Conservation (phyloP, 352 stramenopile genomes). For the Pythium oligandrum region DNA sequence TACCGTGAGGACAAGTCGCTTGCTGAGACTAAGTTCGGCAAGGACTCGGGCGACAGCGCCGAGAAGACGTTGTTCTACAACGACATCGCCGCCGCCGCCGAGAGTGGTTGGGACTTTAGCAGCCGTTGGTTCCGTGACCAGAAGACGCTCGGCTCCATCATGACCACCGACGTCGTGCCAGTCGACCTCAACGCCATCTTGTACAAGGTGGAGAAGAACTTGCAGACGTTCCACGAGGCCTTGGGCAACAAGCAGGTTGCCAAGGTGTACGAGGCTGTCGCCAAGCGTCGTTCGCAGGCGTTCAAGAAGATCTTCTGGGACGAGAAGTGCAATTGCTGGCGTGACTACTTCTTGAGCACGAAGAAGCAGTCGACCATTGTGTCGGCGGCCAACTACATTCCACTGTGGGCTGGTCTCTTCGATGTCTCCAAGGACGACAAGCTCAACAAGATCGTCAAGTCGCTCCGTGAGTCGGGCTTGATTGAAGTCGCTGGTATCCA, state of each 20-base stretch:
- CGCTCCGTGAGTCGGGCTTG: conserved; percentile 20
- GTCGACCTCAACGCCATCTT: conserved; percentile 48
- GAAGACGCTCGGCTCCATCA: conserved; percentile 18
- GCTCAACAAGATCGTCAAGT: conserved; percentile 12
- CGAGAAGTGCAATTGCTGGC: conserved; percentile 17
- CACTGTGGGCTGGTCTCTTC: conserved; percentile 27
- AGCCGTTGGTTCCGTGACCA: conserved; percentile 33
- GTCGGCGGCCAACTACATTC: conserved; percentile 24
- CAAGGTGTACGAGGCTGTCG: conserved; percentile 7
- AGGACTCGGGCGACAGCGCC: not conserved
- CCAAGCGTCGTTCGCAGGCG: conserved; percentile 10
- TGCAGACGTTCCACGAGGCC: conserved; percentile 20
- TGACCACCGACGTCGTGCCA: conserved; percentile 25
- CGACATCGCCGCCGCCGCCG: conserved; percentile 31
- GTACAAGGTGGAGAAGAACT: conserved; percentile 28
- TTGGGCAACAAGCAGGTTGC: conserved; percentile 10
- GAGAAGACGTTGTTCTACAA: conserved; percentile 15
- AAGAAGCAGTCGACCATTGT: conserved; percentile 9
- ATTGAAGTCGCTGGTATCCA: conserved; percentile 26
- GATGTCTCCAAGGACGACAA: conserved; percentile 1
- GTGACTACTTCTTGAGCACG: conserved; percentile 20
- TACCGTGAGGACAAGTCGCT: conserved; percentile 37
- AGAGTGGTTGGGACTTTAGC: conserved; percentile 58
- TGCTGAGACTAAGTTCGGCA: conserved; percentile 6
- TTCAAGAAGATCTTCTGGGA: conserved; percentile 34